phyloP scores from a whole-genome alignment of 2,329 filamentous ascomycete species.

The Cercospora zeae-maydis region DNA sequence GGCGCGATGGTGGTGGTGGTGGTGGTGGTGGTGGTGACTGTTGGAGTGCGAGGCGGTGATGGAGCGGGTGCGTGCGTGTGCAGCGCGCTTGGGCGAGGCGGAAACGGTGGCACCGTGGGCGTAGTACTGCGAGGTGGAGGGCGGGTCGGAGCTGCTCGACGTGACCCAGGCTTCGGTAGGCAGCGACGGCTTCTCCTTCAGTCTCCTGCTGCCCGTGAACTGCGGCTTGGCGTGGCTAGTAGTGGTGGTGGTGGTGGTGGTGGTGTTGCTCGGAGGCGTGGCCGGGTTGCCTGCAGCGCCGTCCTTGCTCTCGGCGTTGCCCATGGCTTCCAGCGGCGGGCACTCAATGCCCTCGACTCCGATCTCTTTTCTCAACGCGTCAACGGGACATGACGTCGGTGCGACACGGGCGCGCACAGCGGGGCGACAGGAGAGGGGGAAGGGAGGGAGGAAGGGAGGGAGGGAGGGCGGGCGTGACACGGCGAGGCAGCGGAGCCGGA shows the following conservation, averaged over 20 bases:
- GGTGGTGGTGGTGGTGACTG: constrained; percentile 11
- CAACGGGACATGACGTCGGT: background rate
- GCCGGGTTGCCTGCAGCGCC: background rate
- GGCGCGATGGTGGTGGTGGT: constrained; percentile 15
- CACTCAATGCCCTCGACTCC: background rate
- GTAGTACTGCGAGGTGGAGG: constrained; percentile 1
- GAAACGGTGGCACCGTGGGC: background rate
- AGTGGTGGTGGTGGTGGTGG: background rate
- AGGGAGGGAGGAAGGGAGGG: background rate
- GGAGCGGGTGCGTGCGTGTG: constrained; percentile 31
- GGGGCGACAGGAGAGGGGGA: background rate
- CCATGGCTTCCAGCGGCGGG: background rate
- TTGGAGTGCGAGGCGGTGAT: constrained; percentile 25
- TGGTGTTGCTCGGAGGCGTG: background rate
- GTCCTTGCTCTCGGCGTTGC: constrained; percentile 2
- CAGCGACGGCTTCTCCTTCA: background rate
- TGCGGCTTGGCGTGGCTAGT: background rate
- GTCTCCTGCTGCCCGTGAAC: background rate
- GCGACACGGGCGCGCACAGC: background rate
- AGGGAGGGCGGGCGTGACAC: background rate
- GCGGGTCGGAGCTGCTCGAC: constrained; percentile 1
- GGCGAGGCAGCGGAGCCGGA: background rate
- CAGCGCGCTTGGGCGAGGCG: background rate
- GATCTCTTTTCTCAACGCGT: background rate
- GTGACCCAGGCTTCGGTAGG: background rate